These are phyloP conservation scores for Sordariomycetes sp. DNA, from an alignment of 2,329 filamentous ascomycete genomes.

Conservation along the genomic window DNA sequence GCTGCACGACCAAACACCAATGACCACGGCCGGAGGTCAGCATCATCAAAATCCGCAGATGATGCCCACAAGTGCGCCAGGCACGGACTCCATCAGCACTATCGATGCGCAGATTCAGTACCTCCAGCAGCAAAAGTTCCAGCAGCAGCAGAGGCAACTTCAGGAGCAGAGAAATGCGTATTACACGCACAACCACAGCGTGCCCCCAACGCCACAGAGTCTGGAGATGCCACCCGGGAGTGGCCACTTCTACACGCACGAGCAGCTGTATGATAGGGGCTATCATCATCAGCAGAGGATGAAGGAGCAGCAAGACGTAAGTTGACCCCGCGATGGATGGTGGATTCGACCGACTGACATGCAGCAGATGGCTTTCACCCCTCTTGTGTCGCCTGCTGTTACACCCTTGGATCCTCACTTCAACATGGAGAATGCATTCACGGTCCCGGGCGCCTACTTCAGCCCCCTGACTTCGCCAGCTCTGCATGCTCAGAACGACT, in stretches of 20 bases:
- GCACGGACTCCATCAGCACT: constrained; percentile 43
- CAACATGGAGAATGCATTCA: constrained; percentile 47
- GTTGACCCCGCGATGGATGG: constrained; percentile 13
- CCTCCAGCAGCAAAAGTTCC: constrained; percentile 53
- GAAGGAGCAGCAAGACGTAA: constrained; percentile 61
- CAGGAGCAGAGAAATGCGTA: constrained; percentile 48
- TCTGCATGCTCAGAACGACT: constrained; percentile 60
- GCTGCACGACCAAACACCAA: constrained; percentile 36
- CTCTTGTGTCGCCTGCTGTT: constrained; percentile 74
- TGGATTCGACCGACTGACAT: neutral
- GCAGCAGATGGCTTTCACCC: constrained; percentile 63
- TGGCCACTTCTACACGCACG: constrained; percentile 49
- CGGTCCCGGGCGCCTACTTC: constrained; percentile 65
- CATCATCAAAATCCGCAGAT: constrained; percentile 20
- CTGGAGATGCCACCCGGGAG: constrained; percentile 61
- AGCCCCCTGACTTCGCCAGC: constrained; percentile 77
- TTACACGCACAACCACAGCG: constrained; percentile 48
- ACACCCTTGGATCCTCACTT: constrained; percentile 70
- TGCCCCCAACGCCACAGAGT: constrained; percentile 75
- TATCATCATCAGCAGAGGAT: constrained; percentile 58
- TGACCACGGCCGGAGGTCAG: constrained; percentile 13
- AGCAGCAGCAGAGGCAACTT: constrained; percentile 50
- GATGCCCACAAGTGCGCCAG: constrained; percentile 27
- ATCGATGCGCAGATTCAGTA: constrained; percentile 60
- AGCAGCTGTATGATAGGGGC: constrained; percentile 52